Evolutionary conservation across 1,284 basidiomycete genomes (phyloP).

Genomic region (Sporisorium iseilematis-ciliati): DNA sequence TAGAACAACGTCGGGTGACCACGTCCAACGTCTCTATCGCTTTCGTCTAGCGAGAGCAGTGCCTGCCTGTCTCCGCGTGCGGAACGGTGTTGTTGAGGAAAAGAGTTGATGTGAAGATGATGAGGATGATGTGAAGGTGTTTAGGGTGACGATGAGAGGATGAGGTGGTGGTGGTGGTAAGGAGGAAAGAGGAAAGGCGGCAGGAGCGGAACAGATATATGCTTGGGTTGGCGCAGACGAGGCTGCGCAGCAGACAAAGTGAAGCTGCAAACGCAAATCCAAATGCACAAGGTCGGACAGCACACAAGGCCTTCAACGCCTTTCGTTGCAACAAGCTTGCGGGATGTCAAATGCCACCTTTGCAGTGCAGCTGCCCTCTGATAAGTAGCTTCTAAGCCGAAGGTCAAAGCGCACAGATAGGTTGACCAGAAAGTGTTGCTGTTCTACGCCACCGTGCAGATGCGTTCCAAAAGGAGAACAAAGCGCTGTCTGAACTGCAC

Average conservation of each 20-base stretch:
- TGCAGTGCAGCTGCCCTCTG: no score
- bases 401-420: no score
- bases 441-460: constrained; percentile 6
- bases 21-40: constrained; percentile 39
- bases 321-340: no score
- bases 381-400: no score
- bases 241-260: constrained; percentile 11
- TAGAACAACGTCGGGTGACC: constrained; percentile 39
- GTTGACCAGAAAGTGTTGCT: no score
- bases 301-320: not conserved
- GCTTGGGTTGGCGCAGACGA: not conserved
- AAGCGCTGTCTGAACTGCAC: constrained; percentile 1
- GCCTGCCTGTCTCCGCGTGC: constrained; percentile 12
- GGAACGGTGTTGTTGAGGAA: constrained; percentile 4
- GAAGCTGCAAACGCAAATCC: not conserved
- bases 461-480: not conserved
- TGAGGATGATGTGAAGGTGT: not conserved
- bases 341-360: no score
- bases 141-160: not conserved
- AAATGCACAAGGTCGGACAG: constrained; percentile 1
- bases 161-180: constrained; percentile 24
- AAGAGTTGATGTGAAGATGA: not conserved
- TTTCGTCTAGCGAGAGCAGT: constrained; percentile 16
- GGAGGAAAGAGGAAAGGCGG: constrained; percentile 10
- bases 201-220: not conserved